Conservation (phyloP, 768 basidiomycete genomes). For the Boletales sp. region DNA sequence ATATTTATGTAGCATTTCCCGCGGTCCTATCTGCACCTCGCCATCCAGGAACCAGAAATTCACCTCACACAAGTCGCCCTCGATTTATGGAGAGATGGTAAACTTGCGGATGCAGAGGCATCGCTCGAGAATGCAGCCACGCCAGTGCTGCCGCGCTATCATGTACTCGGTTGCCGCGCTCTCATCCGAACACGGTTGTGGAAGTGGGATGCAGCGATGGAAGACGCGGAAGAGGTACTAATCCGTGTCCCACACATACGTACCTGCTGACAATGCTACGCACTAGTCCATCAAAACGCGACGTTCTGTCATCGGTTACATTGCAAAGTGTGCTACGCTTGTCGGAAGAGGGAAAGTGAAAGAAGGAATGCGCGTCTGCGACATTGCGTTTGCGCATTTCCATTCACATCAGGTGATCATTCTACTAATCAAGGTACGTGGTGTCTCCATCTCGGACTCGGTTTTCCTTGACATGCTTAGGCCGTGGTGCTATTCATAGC, state of each 20-base stretch:
- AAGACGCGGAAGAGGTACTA: neutral
- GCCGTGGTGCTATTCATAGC: neutral
- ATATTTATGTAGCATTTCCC: no score
- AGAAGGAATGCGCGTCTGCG: neutral
- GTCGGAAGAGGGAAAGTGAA: neutral
- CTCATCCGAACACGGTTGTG: neutral
- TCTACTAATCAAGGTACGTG: neutral
- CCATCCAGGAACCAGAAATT: neutral
- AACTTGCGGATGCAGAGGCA: neutral
- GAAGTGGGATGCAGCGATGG: neutral
- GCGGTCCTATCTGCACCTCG: neutral
- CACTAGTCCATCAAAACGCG: neutral
- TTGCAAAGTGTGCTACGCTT: slow-evolving; percentile 1
- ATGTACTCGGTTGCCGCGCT: neutral
- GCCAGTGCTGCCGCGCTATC: neutral
- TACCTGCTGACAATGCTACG: no score
- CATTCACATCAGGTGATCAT: neutral
- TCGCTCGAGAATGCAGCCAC: no score
- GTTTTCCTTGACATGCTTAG: neutral
- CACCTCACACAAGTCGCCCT: no score
- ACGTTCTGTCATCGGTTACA: neutral
- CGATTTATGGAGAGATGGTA: neutral
- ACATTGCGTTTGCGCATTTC: slow-evolving; percentile 1
- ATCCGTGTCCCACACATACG: no score
- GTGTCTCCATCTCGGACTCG: neutral